Conservation (phyloP, 768 basidiomycete genomes). For the Xerocomus spinulosus region DNA sequence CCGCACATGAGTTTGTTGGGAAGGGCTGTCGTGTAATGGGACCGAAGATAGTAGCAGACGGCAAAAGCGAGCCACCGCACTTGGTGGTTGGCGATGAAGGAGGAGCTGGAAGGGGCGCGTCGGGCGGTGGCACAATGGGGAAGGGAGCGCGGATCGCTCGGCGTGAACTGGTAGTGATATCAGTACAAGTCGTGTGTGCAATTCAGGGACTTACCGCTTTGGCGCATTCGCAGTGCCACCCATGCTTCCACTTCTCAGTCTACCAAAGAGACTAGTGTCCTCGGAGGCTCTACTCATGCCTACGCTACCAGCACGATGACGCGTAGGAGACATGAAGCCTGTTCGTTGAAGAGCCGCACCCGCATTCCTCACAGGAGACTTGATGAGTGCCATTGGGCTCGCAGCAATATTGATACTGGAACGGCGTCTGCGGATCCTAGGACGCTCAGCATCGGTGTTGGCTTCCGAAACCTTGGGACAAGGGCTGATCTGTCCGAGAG, state of each 20-base stretch:
- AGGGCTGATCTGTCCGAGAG: slow-evolving; percentile 21
- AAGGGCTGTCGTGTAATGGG: slow-evolving; percentile 21
- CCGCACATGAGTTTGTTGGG: background rate
- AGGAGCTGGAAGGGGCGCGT: slow-evolving; percentile 26
- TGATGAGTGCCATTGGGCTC: slow-evolving; percentile 55
- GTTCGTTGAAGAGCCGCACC: slow-evolving; percentile 48
- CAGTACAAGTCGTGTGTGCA: background rate
- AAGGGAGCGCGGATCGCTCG: slow-evolving; percentile 33
- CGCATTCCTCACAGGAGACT: slow-evolving; percentile 51
- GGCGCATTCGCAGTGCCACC: slow-evolving; percentile 28
- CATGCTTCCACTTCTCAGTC: slow-evolving; percentile 55
- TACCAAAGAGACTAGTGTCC: slow-evolving; percentile 42
- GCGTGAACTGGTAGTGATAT: slow-evolving; percentile 32
- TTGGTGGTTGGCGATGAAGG: slow-evolving; percentile 23
- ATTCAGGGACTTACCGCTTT: slow-evolving; percentile 29
- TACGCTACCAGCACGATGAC: slow-evolving; percentile 46
- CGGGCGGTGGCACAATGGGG: slow-evolving; percentile 27
- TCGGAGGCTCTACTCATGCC: slow-evolving; percentile 32
- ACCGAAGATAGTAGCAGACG: slow-evolving; percentile 16
- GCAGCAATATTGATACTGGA: slow-evolving; percentile 55
- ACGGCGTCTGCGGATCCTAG: slow-evolving; percentile 54
- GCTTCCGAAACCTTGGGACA: slow-evolving; percentile 21
- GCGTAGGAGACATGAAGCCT: slow-evolving; percentile 34
- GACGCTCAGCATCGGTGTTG: slow-evolving; percentile 25
- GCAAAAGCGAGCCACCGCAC: slow-evolving; percentile 11